These are phyloP conservation scores for Cyathus striatus DNA, from an alignment of 768 basidiomycete genomes.

Conservation along the genomic window DNA sequence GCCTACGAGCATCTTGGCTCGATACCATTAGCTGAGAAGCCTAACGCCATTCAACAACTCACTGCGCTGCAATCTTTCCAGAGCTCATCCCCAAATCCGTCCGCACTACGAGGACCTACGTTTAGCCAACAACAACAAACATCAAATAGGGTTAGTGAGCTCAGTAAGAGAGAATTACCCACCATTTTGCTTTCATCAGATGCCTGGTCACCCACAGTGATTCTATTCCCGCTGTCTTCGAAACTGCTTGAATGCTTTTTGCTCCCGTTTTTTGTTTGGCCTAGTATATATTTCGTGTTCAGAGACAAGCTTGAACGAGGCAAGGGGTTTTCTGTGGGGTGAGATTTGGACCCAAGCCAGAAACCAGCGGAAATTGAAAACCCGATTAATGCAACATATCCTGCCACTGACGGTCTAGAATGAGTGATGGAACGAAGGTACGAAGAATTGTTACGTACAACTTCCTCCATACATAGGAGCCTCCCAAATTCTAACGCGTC, in stretches of 20 bases:
- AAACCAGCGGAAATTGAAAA: conserved; percentile 37
- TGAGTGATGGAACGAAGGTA: too few relatives aligned
- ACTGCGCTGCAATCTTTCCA: conserved; percentile 84
- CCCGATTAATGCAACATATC: conserved; percentile 22
- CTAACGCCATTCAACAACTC: conserved; percentile 19
- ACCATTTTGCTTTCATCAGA: too few relatives aligned
- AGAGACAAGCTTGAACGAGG: conserved; percentile 2
- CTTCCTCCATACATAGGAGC: too few relatives aligned
- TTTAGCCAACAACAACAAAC: not conserved
- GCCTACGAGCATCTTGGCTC: not conserved
- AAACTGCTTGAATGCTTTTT: too few relatives aligned
- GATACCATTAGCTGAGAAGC: not conserved
- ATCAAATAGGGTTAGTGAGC: too few relatives aligned
- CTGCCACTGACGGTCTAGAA: too few relatives aligned
- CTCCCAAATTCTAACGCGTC: too few relatives aligned
- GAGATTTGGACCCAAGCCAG: conserved; percentile 26
- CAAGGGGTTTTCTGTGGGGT: conserved; percentile 8
- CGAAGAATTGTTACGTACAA: too few relatives aligned
- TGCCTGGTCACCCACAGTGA: not conserved
- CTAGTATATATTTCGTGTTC: too few relatives aligned
- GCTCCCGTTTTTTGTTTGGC: too few relatives aligned
- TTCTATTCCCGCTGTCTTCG: conserved; percentile 20
- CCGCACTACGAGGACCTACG: conserved; percentile 53
- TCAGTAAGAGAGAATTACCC: too few relatives aligned
- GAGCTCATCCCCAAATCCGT: conserved; percentile 66